Percentiles rank a stretch among this genome's conserved stretches.
Evolutionary conservation across 2,329 filamentous ascomycete genomes (phyloP).

Genomic region (Clonostachys byssicola): DNA sequence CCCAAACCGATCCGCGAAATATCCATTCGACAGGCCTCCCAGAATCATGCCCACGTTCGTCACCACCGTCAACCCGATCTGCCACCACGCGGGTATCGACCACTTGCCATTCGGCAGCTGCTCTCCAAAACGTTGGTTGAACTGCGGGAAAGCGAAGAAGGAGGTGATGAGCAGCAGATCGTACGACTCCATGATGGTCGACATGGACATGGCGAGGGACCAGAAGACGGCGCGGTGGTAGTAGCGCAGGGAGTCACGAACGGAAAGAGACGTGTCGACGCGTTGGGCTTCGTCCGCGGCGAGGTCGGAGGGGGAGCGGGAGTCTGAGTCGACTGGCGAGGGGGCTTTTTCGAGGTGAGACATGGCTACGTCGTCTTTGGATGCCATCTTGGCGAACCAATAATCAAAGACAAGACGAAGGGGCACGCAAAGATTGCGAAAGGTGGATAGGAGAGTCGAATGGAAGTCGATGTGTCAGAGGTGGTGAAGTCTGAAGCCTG

Average conservation of each 20-base stretch:
- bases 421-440: too few species aligned
- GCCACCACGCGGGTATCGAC: constrained; percentile 46
- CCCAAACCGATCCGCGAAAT: constrained; percentile 8
- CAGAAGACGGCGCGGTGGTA: constrained; percentile 11
- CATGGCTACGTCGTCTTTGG: too few species aligned
- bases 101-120: constrained; percentile 38
- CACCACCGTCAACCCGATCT: constrained; percentile 8
- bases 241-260: constrained; percentile 11
- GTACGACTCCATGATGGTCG: constrained; percentile 13
- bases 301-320: neutral
- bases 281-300: constrained; percentile 5
- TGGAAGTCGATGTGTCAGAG: too few species aligned
- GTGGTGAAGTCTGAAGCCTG: too few species aligned
- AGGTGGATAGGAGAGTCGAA: too few species aligned
- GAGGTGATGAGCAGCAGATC: constrained; percentile 10
- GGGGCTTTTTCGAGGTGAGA: too few species aligned
- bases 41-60: constrained; percentile 9
- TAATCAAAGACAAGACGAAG: too few species aligned
- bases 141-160: constrained; percentile 44
- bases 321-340: too few species aligned
- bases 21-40: constrained; percentile 9
- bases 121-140: constrained; percentile 54
- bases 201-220: constrained; percentile 9
- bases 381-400: too few species aligned
- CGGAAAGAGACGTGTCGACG: constrained; percentile 22